Evolutionary conservation across 1,284 basidiomycete species (phyloP).

Genomic region (Sanghuangporus weigelae): DNA sequence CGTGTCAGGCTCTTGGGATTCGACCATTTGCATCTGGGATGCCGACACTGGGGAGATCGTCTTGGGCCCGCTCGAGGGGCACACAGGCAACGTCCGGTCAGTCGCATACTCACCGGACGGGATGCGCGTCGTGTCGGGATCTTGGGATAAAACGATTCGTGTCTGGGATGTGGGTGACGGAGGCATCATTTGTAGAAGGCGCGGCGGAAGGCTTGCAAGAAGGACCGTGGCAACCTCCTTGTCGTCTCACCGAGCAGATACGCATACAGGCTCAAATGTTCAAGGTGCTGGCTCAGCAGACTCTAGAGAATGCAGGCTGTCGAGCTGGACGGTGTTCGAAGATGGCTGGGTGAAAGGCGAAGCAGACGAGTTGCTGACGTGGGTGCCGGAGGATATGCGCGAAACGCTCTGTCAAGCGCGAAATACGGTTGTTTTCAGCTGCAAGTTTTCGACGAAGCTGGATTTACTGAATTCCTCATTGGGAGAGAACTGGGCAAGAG

Average conservation of each 20-base stretch:
- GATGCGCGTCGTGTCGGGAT: slow-evolving; percentile 13
- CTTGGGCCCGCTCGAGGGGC: slow-evolving; percentile 28
- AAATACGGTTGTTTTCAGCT: not conserved
- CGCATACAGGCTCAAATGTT: no score
- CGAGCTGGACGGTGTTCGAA: not conserved
- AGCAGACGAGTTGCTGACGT: not conserved
- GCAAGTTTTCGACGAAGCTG: not conserved
- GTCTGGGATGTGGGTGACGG: slow-evolving; percentile 80
- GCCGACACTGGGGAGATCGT: slow-evolving; percentile 19
- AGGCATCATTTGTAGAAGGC: not conserved
- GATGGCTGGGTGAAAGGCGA: not conserved
- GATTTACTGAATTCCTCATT: not conserved
- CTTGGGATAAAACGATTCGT: slow-evolving; percentile 88
- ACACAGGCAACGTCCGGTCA: slow-evolving; percentile 37
- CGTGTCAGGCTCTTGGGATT: not conserved
- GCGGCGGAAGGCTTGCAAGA: slow-evolving; percentile 3
- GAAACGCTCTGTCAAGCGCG: not conserved
- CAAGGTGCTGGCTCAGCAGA: not conserved
- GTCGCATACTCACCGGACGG: slow-evolving; percentile 36
- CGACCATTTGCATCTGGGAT: not conserved
- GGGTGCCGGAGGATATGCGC: not conserved
- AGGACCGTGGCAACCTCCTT: slow-evolving; percentile 6
- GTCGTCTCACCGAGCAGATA: not conserved
- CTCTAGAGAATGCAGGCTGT: not conserved
- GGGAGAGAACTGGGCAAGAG: not conserved